phyloP scores from a whole-genome alignment of 2,329 filamentous ascomycete genomes.

The Cytospora schulzeri region DNA sequence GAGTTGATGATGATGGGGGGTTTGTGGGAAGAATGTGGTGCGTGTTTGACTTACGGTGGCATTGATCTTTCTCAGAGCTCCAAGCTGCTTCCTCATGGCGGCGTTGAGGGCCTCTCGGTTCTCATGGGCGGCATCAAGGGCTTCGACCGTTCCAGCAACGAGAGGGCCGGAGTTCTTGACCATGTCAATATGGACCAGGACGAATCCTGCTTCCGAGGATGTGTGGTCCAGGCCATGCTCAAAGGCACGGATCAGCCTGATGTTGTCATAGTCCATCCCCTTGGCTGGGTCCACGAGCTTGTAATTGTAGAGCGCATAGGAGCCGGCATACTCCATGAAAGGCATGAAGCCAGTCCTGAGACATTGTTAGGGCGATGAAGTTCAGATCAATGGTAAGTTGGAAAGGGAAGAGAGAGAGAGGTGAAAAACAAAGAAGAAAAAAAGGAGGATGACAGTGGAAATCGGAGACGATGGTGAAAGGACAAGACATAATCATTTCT shows the following conservation, averaged over 20 bases:
- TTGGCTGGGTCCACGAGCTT: slow-evolving; percentile 56
- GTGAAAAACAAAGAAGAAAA: no score
- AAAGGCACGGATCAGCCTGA: slow-evolving; percentile 87
- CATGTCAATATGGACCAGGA: slow-evolving; percentile 96
- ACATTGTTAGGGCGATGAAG: slow-evolving; percentile 1
- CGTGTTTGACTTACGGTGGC: slow-evolving; percentile 42
- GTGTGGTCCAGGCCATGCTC: slow-evolving; percentile 83
- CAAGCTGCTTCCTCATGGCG: slow-evolving; percentile 63
- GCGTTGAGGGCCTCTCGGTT: slow-evolving; percentile 64
- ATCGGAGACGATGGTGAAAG: background rate
- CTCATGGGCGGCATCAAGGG: slow-evolving; percentile 57
- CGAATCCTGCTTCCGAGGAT: slow-evolving; percentile 92
- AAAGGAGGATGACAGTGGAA: background rate
- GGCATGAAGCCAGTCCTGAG: slow-evolving; percentile 73
- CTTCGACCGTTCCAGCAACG: slow-evolving; percentile 70
- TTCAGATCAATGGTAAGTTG: background rate
- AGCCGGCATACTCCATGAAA: slow-evolving; percentile 84
- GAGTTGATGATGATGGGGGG: background rate
- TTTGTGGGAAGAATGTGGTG: background rate
- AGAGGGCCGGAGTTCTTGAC: slow-evolving; percentile 81
- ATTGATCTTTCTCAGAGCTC: slow-evolving; percentile 71
- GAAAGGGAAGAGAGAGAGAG: slow-evolving; percentile 23
- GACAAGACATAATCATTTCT: background rate
- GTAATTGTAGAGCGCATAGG: slow-evolving; percentile 71
- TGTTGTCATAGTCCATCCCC: slow-evolving; percentile 65